Conservation (phyloP, 2,329 filamentous ascomycete species). For the Drechslerella stenobrocha region DNA sequence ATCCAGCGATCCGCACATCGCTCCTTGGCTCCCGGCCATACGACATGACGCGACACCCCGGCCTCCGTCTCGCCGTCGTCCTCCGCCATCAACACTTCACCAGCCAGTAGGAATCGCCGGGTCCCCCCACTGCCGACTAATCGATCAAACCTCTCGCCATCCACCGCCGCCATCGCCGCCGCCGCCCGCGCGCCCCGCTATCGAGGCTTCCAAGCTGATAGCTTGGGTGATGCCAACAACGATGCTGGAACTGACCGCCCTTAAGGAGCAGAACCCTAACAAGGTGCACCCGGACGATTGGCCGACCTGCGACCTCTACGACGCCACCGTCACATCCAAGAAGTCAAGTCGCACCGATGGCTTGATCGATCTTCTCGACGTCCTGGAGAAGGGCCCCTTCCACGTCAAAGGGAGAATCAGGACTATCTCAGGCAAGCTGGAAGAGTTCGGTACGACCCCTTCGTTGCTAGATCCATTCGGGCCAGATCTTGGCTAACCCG, state of each 20-base stretch:
- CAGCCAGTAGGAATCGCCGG: neutral
- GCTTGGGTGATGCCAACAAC: neutral
- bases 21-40: slow-evolving; percentile 6
- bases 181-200: neutral
- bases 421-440: slow-evolving; percentile 22
- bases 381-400: slow-evolving; percentile 51
- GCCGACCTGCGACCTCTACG: slow-evolving; percentile 41
- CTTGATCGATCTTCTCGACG: slow-evolving; percentile 50
- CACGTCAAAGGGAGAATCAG: slow-evolving; percentile 48
- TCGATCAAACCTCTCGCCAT: neutral
- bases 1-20: no score
- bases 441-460: slow-evolving; percentile 27
- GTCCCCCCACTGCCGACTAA: slow-evolving; percentile 3
- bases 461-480: neutral
- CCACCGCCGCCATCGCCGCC: slow-evolving; percentile 10
- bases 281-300: slow-evolving; percentile 23
- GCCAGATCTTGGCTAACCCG: neutral
- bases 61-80: neutral
- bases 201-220: neutral
- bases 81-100: neutral
- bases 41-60: slow-evolving; percentile 43
- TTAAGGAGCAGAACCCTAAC: slow-evolving; percentile 34
- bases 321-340: slow-evolving; percentile 32
- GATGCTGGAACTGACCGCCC: slow-evolving; percentile 33
- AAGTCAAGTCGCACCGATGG: slow-evolving; percentile 30